Base-by-base conservation (phyloP, 257 asterid species). In the Fraxinus pennsylvanica region DNA sequence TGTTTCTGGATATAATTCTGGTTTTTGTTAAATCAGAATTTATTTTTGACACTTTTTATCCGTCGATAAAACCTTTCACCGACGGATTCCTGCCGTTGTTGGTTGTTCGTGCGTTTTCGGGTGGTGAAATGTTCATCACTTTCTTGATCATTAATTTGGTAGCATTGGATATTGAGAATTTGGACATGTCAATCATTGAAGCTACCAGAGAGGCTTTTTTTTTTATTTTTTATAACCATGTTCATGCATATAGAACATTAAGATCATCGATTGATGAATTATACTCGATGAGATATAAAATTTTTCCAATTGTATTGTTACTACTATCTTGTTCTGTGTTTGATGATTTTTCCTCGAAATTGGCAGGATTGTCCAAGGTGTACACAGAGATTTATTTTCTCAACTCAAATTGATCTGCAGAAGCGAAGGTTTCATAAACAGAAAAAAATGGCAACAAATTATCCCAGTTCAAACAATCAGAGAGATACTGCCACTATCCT, bases 391-490 rank as follows among this genome's bases (percentile, higher is more conserved):
- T 32, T 68, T 30, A 63, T 32, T 21, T 15, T 65, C 25, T 71
- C 45, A 45, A 61, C 81, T 80, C 17, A 38, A 73, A 47, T 47
- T 41, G 50, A 41, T 47, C 57, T 12, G 57, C 6, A 47, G 6
- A 14, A 14, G n/a, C 6, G 14, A 14, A 45, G n/a, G 54, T 14
- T 45, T 12, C 54, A 45, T 63, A 15, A 74, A 17, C 52, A 59
- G 54, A 29, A 54, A 79, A 50, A 54, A 68, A 90, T 94, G 98
- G 91, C 87, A 17, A 79, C 93, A 57, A 89, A 84, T 79, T 85
- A 85, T 68, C 91, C 97, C 1, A 81, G 80, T 83, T 75, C 91
- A 67, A 89, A 83, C 86, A 83, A 83, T 78, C 89, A 85, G 80
- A 88, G 89, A 71, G 91, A 90, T 32, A 76, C 86, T 45, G 83